Conservation (phyloP, 345 rosid species). For the Lagerstroemia speciosa region DNA sequence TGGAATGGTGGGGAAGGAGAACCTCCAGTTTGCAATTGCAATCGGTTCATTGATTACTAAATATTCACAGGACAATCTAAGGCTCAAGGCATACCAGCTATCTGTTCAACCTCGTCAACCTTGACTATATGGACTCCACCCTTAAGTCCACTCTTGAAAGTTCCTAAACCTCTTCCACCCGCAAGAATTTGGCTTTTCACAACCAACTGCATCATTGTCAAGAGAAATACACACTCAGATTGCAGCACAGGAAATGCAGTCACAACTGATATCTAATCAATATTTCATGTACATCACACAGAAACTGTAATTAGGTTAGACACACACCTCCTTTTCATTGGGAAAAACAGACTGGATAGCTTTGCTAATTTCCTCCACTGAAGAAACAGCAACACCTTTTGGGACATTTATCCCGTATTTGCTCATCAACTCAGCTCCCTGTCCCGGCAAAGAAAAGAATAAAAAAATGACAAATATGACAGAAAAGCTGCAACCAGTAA, state of each 20-base stretch:
- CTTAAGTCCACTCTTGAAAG: conserved; percentile 76
- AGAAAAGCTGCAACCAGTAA: neutral
- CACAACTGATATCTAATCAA: neutral
- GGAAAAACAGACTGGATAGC: conserved; percentile 57
- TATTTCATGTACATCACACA: neutral
- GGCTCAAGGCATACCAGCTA: conserved; percentile 47
- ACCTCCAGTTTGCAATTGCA: neutral
- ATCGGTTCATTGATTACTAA: neutral
- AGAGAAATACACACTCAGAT: neutral
- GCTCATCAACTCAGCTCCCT: conserved; percentile 96
- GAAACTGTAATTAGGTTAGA: neutral
- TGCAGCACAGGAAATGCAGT: neutral
- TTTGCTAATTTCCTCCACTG: conserved; percentile 52
- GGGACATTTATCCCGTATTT: conserved; percentile 92
- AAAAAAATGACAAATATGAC: neutral
- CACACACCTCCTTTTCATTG: conserved; percentile 61
- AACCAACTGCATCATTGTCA: conserved; percentile 46
- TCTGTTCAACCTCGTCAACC: conserved; percentile 61
- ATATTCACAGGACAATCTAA: neutral
- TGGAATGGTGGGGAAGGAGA: neutral
- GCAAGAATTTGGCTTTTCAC: conserved; percentile 99
- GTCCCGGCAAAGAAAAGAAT: neutral
- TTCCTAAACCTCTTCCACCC: conserved; percentile 96
- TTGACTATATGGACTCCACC: conserved; percentile 96
- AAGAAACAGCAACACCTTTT: conserved; percentile 73